A percentile compares a stretch with the other conserved stretches of the same genome.
Evolutionary conservation across 495 filamentous ascomycete genomes (phyloP).

Genomic region (Rhypophila decipiens): DNA sequence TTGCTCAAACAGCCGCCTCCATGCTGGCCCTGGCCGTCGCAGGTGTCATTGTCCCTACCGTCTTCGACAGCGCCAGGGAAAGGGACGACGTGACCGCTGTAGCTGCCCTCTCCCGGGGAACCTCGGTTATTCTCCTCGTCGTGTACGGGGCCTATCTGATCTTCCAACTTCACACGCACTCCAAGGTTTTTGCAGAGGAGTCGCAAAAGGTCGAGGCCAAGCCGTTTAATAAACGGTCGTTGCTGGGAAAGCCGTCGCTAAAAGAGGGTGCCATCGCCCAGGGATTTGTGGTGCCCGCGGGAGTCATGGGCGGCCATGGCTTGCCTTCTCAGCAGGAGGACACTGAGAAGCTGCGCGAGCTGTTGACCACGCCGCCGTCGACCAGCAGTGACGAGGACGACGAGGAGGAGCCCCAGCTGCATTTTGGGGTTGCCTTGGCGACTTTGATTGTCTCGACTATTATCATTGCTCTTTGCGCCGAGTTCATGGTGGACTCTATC

Average conservation of each 20-base stretch:
- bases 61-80: conserved; percentile 52
- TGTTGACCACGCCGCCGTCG: conserved; percentile 5
- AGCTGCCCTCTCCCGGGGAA: conserved; percentile 61
- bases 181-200: conserved; percentile 63
- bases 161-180: conserved; percentile 78
- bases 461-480: conserved; percentile 80
- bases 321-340: conserved; percentile 25
- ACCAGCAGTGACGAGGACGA: conserved; percentile 50
- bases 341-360: conserved; percentile 27
- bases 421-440: conserved; percentile 59
- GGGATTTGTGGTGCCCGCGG: conserved; percentile 56
- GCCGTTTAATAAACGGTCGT: conserved; percentile 34
- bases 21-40: conserved; percentile 73
- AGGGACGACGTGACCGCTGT: conserved; percentile 34
- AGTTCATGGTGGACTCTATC: conserved; percentile 84
- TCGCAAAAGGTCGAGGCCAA: conserved; percentile 58
- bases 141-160: conserved; percentile 72
- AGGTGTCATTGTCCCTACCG: conserved; percentile 81
- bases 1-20: conserved; percentile 87
- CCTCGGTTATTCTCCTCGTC: conserved; percentile 65
- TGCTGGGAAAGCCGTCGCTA: conserved; percentile 13
- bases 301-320: conserved; percentile 33
- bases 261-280: conserved; percentile 54
- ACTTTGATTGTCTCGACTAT: conserved; percentile 68
- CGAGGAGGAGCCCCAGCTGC: conserved; percentile 63